Evolutionary conservation across 495 filamentous ascomycete genomes (phyloP), one percentile per base, ranked within the genome.

Genomic region (Aspergillus conjunctus): DNA sequence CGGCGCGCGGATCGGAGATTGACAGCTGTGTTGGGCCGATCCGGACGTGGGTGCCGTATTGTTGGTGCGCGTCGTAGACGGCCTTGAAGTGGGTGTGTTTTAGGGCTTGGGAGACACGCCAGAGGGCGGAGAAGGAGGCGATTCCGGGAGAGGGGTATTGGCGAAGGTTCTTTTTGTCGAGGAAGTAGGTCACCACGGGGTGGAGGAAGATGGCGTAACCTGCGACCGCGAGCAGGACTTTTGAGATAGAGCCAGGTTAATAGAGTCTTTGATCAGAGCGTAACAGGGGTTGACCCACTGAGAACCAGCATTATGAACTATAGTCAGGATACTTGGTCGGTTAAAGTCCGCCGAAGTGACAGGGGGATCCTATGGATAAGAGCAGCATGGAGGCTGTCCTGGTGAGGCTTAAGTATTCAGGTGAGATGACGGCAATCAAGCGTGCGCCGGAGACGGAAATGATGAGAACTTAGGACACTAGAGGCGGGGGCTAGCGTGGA

Each of bases 21-120:
- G 79, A 81, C 0, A 84, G 60, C 5, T 69, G 64, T 52, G 81
- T 84, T 0, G 81, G 79, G 5, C 74, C 78, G 32, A 71, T 79
- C 0, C 80, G 77, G 34, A 83, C 51, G 21, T 82, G 71, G 3
- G 77, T 68, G 3, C 61, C 53, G 3, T 56, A 51, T 12, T 37
- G 34, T 44, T 73, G 62, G 56, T 81, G 80, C 15, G 70, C 68
- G 50, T 74, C 68, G 7, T 67, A 46, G 9, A 79, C 67, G 31
- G 61, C 48, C 32, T 64, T 63, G 46, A 73, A 72, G 59, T 75
- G 79, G 7, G 7, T 20, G n/a, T 37, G n/a, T 37, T 39, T 14
- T 0, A 53, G 1, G 31, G 20, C 37, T 1, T 53, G 31, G n/a
- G 31, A 6, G 2, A 39, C 7, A 14, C 51, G 51, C 51, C 51